phyloP scores from a whole-genome alignment of 106 monocot species.

The Dioscorea dumetorum region DNA sequence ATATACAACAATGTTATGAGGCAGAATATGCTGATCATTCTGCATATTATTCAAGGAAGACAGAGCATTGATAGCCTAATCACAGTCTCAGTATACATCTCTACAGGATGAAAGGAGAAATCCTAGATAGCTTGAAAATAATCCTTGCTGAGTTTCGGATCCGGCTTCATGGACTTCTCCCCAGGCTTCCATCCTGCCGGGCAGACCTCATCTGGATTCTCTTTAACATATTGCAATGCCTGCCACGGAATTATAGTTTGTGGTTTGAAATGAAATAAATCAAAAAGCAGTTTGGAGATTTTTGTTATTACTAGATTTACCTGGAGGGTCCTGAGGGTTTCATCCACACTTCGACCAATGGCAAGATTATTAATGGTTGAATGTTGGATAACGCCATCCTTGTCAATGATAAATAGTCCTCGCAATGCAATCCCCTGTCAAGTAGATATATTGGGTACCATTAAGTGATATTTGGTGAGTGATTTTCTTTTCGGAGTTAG shows the following conservation, averaged over 20 bases:
- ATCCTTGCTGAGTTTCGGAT: conserved; percentile 88
- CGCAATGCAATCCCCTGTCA: conserved; percentile 84
- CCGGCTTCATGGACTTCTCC: conserved; percentile 92
- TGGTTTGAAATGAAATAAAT: not conserved
- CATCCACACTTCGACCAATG: conserved; percentile 84
- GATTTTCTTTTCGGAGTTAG: too few species aligned
- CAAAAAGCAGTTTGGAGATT: too few species aligned
- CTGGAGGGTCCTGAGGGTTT: conserved; percentile 94
- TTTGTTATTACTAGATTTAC: conserved; percentile 20
- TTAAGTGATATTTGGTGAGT: too few species aligned
- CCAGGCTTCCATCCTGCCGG: conserved; percentile 98
- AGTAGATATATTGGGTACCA: not conserved
- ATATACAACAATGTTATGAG: too few species aligned
- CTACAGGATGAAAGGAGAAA: not conserved
- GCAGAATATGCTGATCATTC: not conserved
- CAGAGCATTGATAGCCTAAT: not conserved
- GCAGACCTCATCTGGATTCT: conserved; percentile 92
- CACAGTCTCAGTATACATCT: not conserved
- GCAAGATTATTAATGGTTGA: conserved; percentile 94
- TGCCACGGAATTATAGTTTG: conserved; percentile 10
- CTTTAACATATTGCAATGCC: conserved; percentile 88
- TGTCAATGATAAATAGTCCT: conserved; percentile 92
- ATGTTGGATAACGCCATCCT: conserved; percentile 93
- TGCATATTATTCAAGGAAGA: not conserved
- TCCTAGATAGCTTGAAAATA: conserved; percentile 62